Evolutionary conservation across 352 stramenopile genomes (phyloP).

Genomic region (Halophytophthora batemanensis): DNA sequence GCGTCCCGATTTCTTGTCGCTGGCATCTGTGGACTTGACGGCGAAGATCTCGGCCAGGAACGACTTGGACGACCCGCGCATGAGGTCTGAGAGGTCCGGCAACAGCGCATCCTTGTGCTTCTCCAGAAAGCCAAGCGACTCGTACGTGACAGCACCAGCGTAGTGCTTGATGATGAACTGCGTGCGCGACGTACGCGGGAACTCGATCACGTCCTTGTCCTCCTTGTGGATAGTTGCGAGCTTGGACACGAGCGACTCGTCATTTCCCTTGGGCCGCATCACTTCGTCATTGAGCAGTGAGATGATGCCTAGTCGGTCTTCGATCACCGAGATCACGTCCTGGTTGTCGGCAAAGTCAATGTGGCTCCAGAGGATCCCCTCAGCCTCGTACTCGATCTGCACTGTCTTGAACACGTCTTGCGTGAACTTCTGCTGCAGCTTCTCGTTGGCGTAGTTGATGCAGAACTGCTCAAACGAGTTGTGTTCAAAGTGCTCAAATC

Average conservation of each 20-base stretch:
- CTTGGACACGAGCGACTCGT: conserved; percentile 78
- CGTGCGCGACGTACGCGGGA: conserved; percentile 66
- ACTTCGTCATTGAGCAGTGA: conserved; percentile 89
- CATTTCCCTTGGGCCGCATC: conserved; percentile 85
- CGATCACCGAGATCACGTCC: conserved; percentile 85
- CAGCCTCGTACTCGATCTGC: conserved; percentile 85
- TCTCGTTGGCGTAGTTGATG: conserved; percentile 93
- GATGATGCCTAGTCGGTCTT: conserved; percentile 86
- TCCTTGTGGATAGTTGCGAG: conserved; percentile 76
- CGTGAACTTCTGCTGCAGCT: conserved; percentile 92
- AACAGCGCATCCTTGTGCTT: conserved; percentile 95
- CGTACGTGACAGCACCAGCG: conserved; percentile 91
- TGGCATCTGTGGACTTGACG: conserved; percentile 25
- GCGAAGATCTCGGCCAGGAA: conserved; percentile 59
- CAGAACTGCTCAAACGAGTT: conserved; percentile 95
- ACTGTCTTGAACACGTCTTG: conserved; percentile 89
- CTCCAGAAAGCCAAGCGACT: conserved; percentile 91
- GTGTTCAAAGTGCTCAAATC: conserved; percentile 93
- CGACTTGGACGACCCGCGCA: conserved; percentile 60
- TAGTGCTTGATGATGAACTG: conserved; percentile 95
- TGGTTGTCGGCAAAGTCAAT: conserved; percentile 92
- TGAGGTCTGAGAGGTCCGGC: conserved; percentile 89
- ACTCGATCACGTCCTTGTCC: conserved; percentile 75
- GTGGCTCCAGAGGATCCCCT: conserved; percentile 92
- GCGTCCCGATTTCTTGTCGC: conserved; percentile 14